Percentiles rank a stretch among this genome's conserved stretches.
Conservation (phyloP, 2,329 filamentous ascomycete genomes). For the Calonectria hongkongensis region DNA sequence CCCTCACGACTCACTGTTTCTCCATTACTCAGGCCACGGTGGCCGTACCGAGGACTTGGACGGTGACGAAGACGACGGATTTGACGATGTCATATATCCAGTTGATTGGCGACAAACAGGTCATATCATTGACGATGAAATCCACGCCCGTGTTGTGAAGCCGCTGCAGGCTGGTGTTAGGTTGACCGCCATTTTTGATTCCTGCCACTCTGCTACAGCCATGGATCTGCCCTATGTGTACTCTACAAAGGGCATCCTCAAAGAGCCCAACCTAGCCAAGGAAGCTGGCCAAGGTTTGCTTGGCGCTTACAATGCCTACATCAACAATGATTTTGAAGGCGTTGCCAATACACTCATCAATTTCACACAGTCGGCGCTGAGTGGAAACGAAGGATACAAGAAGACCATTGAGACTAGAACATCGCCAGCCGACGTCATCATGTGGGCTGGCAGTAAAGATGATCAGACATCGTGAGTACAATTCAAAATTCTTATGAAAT, state of each 20-base stretch:
- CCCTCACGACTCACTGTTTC: slow-evolving; percentile 85
- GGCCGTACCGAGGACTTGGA: slow-evolving; percentile 84
- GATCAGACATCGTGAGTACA: slow-evolving; percentile 84
- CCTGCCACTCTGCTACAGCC: slow-evolving; percentile 86
- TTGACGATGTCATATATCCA: slow-evolving; percentile 87
- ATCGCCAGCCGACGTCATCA: slow-evolving; percentile 94
- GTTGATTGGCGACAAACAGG: slow-evolving; percentile 82
- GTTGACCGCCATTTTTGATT: slow-evolving; percentile 87
- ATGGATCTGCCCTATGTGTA: slow-evolving; percentile 88
- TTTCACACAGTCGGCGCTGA: slow-evolving; percentile 90
- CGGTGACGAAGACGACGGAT: slow-evolving; percentile 86
- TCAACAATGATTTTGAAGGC: slow-evolving; percentile 87
- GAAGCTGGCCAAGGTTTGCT: slow-evolving; percentile 84
- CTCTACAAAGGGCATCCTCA: slow-evolving; percentile 86
- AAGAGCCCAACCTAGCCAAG: slow-evolving; percentile 87
- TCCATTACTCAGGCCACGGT: slow-evolving; percentile 86
- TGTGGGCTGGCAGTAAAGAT: slow-evolving; percentile 98
- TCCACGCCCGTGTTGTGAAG: slow-evolving; percentile 85
- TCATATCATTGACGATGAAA: slow-evolving; percentile 86
- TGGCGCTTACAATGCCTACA: slow-evolving; percentile 85
- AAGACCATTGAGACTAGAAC: slow-evolving; percentile 92
- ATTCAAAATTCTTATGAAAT: not conserved
- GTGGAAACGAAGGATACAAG: slow-evolving; percentile 85
- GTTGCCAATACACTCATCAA: slow-evolving; percentile 86
- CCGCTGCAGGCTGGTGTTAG: slow-evolving; percentile 89